A percentile compares a stretch with the other conserved stretches of the same genome.
Evolutionary conservation across 352 stramenopile species (phyloP).

Genomic region (Globisporangium cederbergense): DNA sequence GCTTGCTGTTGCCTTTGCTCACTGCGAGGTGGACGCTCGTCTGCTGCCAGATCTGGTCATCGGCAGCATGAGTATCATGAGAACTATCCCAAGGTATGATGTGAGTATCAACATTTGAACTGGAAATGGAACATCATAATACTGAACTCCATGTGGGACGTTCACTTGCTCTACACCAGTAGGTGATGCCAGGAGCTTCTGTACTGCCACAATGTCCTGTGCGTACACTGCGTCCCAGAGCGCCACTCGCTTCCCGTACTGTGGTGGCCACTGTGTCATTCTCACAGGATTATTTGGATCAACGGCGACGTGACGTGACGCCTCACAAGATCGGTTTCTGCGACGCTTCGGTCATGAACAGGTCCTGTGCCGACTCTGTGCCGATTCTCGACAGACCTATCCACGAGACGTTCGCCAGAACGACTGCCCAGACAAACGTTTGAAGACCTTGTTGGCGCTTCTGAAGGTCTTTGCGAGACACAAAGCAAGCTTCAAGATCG

Average conservation of each 20-base stretch:
- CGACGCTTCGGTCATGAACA: neutral
- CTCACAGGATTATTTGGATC: neutral
- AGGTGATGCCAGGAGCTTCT: conserved; percentile 36
- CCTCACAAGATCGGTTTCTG: neutral
- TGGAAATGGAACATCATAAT: neutral
- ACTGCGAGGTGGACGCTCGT: conserved; percentile 62
- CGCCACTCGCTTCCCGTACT: conserved; percentile 34
- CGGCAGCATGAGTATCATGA: neutral
- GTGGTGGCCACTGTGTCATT: conserved; percentile 38
- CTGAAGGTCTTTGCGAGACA: neutral
- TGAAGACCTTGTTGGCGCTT: neutral
- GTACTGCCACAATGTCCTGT: conserved; percentile 28
- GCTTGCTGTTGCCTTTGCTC: conserved; percentile 44
- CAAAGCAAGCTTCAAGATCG: neutral
- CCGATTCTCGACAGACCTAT: neutral
- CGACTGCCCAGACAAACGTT: neutral
- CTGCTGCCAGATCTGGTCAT: conserved; percentile 47
- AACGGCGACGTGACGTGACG: neutral
- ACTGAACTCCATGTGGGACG: conserved; percentile 36
- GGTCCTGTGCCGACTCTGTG: neutral
- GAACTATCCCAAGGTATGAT: neutral
- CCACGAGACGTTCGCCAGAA: neutral
- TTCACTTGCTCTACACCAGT: conserved; percentile 43
- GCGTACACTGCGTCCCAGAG: conserved; percentile 68
- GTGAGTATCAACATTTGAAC: neutral